A percentile compares a stretch with the other conserved stretches of the same genome.
phyloP scores from a whole-genome alignment of 2,329 filamentous ascomycete genomes.

The Rutstroemia sp. region DNA sequence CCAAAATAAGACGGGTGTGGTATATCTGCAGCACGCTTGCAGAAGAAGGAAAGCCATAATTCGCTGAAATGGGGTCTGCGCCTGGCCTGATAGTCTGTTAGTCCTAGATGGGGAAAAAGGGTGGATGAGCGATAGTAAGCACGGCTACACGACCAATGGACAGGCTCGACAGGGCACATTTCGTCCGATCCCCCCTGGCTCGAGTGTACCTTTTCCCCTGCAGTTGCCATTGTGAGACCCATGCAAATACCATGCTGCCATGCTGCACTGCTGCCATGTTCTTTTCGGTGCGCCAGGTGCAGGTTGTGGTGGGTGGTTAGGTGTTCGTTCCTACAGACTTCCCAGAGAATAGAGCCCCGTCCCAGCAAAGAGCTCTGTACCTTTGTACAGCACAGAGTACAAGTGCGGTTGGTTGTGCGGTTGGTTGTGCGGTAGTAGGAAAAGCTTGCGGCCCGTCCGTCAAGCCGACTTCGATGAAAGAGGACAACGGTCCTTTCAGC shows the following conservation, averaged over 20 bases:
- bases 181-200: constrained; percentile 6
- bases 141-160: constrained; percentile 10
- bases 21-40: constrained; percentile 5
- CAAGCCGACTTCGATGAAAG: constrained; percentile 2
- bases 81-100: neutral
- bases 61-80: constrained; percentile 6
- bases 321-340: too few species aligned
- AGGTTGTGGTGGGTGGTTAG: too few species aligned
- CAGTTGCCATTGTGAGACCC: neutral
- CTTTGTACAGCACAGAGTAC: too few species aligned
- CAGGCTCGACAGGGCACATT: constrained; percentile 6
- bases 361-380: neutral
- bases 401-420: too few species aligned
- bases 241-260: constrained; percentile 4
- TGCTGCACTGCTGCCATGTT: neutral
- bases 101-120: neutral
- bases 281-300: neutral
- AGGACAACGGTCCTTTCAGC: constrained; percentile 10
- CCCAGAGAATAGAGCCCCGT: neutral
- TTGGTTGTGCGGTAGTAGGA: neutral
- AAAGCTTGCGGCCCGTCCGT: constrained; percentile 1
- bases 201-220: constrained; percentile 2
- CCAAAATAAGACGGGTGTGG: neutral
- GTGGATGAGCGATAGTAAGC: constrained; percentile 5
- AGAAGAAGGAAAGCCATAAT: constrained; percentile 1